Base-by-base conservation (phyloP, 768 basidiomycete species). In the Kwoniella dejecticola region DNA sequence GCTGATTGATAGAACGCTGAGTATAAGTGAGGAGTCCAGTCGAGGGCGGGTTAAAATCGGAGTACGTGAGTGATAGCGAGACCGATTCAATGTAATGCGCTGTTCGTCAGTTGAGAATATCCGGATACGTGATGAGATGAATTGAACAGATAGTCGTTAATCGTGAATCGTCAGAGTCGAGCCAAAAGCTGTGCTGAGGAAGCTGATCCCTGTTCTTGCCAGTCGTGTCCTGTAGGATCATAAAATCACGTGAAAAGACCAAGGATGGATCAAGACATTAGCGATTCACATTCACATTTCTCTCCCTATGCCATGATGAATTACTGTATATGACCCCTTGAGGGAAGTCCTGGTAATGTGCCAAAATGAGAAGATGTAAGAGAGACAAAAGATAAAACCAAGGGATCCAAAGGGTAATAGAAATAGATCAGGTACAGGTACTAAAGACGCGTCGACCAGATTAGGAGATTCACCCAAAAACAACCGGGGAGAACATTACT, bases 391-490 rank as follows among this genome's bases (percentile, higher is more conserved):
- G 42, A 42, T 26, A 33, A 46, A 55, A 42, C 30, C 15, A 21
- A 8, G 10, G n/a, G n/a, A n/a, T n/a, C n/a, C 8, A 27, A 40
- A 27, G 45, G 29, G 8, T 45, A 11, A 45, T 45, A 23, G n/a
- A 17, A n/a, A 24, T 42, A 60, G 48, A 45, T 50, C 38, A 44
- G 45, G 58, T 40, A 58, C 48, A 13, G 15, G 11, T 38, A 17
- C 11, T n/a, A n/a, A 38, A 53, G 30, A 62, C 60, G 60, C 60
- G 60, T 62, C 60, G 60, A 55, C 60, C 60, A 38, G 60, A 62
- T 42, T 31, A 21, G 60, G 60, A 52, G 52, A 52, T 44, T 24
- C 19, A 38, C n/a, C 17, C 36, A 17, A 8, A 38, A 17, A 38
- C 8, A 17, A 19, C n/a, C 19, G 13, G 19, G 29, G 54, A 56